Evolutionary conservation across 2,329 filamentous ascomycete genomes (phyloP).

Genomic region (Ascochyta lentis): DNA sequence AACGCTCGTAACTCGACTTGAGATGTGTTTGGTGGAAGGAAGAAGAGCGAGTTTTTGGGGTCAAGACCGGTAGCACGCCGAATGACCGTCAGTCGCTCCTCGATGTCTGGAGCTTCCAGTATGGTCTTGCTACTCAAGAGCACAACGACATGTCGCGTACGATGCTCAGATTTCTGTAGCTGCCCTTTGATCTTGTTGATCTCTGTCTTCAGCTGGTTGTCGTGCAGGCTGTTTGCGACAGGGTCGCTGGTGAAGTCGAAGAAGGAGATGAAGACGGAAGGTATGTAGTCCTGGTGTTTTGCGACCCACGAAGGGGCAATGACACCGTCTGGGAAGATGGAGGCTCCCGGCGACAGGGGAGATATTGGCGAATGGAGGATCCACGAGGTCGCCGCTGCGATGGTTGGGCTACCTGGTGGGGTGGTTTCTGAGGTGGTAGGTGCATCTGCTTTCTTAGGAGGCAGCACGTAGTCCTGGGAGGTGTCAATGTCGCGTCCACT

Average conservation of each 20-base stretch:
- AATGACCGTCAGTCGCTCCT: slow-evolving; percentile 80
- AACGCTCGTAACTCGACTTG: slow-evolving; percentile 75
- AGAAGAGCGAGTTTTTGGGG: slow-evolving; percentile 79
- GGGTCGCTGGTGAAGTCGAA: slow-evolving; percentile 77
- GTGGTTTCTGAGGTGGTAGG: slow-evolving; percentile 60
- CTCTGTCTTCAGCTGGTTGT: slow-evolving; percentile 87
- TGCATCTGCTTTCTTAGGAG: slow-evolving; percentile 68
- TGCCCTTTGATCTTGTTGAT: slow-evolving; percentile 78
- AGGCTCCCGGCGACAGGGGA: slow-evolving; percentile 81
- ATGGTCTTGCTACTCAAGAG: slow-evolving; percentile 75
- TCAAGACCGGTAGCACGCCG: slow-evolving; percentile 81
- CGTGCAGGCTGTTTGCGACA: slow-evolving; percentile 76
- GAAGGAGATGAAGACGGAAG: slow-evolving; percentile 80
- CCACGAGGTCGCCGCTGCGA: slow-evolving; percentile 52
- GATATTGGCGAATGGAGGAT: slow-evolving; percentile 91
- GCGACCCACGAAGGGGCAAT: slow-evolving; percentile 82
- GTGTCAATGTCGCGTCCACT: slow-evolving; percentile 28
- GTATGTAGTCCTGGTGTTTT: slow-evolving; percentile 87
- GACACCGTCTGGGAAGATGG: slow-evolving; percentile 87
- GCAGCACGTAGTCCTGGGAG: slow-evolving; percentile 61
- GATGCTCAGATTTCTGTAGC: slow-evolving; percentile 75
- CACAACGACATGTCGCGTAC: slow-evolving; percentile 77
- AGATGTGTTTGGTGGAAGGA: slow-evolving; percentile 77
- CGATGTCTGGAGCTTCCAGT: slow-evolving; percentile 64
- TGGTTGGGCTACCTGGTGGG: slow-evolving; percentile 61